Base-by-base conservation (phyloP, 1,284 basidiomycete genomes). In the Naganishia cerealis region DNA sequence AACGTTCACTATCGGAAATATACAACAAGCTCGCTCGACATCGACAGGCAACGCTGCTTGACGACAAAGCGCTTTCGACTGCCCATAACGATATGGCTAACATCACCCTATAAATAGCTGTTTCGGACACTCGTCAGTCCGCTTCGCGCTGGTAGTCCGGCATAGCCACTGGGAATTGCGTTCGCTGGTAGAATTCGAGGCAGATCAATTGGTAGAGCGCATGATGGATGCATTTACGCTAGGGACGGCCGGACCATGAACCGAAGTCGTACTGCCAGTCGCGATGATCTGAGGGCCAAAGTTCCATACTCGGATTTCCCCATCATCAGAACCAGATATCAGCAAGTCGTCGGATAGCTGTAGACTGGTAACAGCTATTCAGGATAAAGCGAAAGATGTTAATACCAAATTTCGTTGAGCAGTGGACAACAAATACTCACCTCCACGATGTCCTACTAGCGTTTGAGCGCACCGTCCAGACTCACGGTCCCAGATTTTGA, bases 311-410 rank as follows among this genome's bases (percentile, higher is more conserved):
- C 61, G 59, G 46, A 71, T 67, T 48, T 71, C 70, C 40, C 70
- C 70, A 24, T 96, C 92, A 79, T 97, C 95, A 69, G 91, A 91
- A 2, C 94, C 95, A 38, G 92, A 94, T 7, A 98, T 88, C 69
- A 98, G 91, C 82, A 94, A 94, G 79, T 97, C 94, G 78, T 98
- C 95, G 1, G 90, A 91, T 2, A 99, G 84, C 39, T 87, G 89
- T 42, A 98, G 83, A 74, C 92, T 92, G 21, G 92, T 97, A 57
- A 98, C 94, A 3, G 95, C 92, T 69, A 33, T 26, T 26, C 9
- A n/a, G n/a, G 65, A 42, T 5, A 26, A 62, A 3, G 43, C 53
- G 29, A 36, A 12, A 29, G 18, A 18, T n/a, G 10, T 65, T 26
- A 68, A 36, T 21, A 21, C 15, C 3, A 21, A 21, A 56, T 15